A percentile compares a stretch with the other conserved stretches of the same genome.
phyloP scores from a whole-genome alignment of 2,329 filamentous ascomycete species.

The Fusarium papillatum region DNA sequence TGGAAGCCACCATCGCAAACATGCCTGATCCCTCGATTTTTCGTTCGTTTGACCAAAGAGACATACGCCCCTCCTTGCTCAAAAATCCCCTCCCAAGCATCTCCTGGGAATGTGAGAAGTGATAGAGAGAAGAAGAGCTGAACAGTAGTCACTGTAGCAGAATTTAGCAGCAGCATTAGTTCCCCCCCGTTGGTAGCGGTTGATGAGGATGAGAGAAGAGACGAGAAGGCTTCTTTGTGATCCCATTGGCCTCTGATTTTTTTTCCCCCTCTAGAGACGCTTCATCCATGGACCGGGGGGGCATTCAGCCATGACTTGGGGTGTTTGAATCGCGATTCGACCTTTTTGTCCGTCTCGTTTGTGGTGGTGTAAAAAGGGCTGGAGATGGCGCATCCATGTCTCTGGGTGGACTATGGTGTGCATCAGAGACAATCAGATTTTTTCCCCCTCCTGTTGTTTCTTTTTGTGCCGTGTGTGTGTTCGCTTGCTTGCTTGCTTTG shows the following conservation, averaged over 20 bases:
- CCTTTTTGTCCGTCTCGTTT: constrained; percentile 7
- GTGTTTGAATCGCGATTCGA: constrained; percentile 17
- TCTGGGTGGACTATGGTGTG: constrained; percentile 21
- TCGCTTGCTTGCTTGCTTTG: constrained; percentile 15
- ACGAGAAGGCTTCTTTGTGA: constrained; percentile 21
- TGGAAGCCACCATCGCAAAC: constrained; percentile 33
- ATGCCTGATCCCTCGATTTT: constrained; percentile 14
- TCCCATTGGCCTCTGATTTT: constrained; percentile 18
- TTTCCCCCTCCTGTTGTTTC: constrained; percentile 4
- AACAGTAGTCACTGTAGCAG: constrained; percentile 16
- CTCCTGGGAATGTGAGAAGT: constrained; percentile 33
- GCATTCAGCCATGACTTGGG: constrained; percentile 2
- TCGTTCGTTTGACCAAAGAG: not conserved
- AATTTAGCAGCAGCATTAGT: constrained; percentile 24
- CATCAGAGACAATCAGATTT: constrained; percentile 18
- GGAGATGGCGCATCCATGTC: constrained; percentile 3
- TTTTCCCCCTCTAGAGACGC: constrained; percentile 5
- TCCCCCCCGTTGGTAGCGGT: constrained; percentile 19
- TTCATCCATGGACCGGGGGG: constrained; percentile 14
- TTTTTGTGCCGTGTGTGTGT: constrained; percentile 19
- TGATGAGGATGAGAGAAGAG: constrained; percentile 27
- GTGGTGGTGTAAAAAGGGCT: constrained; percentile 7
- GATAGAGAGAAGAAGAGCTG: constrained; percentile 8
- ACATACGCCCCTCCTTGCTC: constrained; percentile 7
- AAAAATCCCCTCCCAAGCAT: constrained; percentile 2